These are phyloP conservation scores for Paramarasmius palmivorus DNA, from an alignment of 1,284 basidiomycete genomes.

Conservation along the genomic window DNA sequence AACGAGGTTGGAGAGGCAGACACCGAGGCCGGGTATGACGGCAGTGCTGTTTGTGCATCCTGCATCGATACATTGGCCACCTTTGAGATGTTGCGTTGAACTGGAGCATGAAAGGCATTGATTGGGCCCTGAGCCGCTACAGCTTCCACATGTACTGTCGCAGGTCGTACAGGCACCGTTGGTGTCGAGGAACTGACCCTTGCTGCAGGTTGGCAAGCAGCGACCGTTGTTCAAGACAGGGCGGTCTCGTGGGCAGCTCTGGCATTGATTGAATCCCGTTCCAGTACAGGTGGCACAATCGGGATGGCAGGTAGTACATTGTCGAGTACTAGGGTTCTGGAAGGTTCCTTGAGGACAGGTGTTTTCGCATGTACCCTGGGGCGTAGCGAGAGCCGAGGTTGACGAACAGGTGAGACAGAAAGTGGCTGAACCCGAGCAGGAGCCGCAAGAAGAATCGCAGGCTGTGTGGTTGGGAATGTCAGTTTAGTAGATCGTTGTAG, in stretches of 20 bases:
- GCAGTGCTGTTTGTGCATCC: constrained; percentile 54
- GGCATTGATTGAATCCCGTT: constrained; percentile 72
- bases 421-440: constrained; percentile 62
- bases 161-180: constrained; percentile 66
- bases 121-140: constrained; percentile 60
- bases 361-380: constrained; percentile 68
- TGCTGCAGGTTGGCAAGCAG: constrained; percentile 75
- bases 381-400: constrained; percentile 46
- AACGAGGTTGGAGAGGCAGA: constrained; percentile 76
- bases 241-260: constrained; percentile 61
- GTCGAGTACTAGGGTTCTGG: constrained; percentile 47
- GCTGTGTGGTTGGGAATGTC: constrained; percentile 38
- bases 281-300: constrained; percentile 81
- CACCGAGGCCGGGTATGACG: constrained; percentile 68
- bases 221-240: constrained; percentile 73
- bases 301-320: constrained; percentile 74
- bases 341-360: constrained; percentile 74
- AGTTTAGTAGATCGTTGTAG: constrained; percentile 4
- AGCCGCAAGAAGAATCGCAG: constrained; percentile 72
- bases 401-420: constrained; percentile 74
- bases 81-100: constrained; percentile 57
- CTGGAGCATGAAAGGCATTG: constrained; percentile 76
- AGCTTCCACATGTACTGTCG: constrained; percentile 74
- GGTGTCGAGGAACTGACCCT: constrained; percentile 72
- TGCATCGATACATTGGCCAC: constrained; percentile 62